phyloP scores from a whole-genome alignment of 495 filamentous ascomycete genomes.

The Viridothelium virens region DNA sequence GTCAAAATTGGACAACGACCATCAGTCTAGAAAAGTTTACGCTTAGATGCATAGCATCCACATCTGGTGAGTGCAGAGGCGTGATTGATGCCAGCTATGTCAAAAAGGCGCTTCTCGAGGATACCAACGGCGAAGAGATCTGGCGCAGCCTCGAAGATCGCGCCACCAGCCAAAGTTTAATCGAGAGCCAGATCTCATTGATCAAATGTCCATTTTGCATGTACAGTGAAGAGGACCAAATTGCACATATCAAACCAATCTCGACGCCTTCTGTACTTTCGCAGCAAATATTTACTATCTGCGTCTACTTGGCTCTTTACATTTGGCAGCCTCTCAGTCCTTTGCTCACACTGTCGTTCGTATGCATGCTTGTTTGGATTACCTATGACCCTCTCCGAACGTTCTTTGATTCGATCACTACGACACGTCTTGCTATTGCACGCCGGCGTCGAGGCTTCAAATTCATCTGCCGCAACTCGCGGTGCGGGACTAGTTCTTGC shows the following conservation, averaged over 20 bases:
- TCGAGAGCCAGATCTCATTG: slow-evolving; percentile 64
- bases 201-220: slow-evolving; percentile 82
- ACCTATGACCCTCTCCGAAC: slow-evolving; percentile 29
- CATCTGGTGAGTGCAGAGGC: slow-evolving; percentile 54
- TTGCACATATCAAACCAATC: slow-evolving; percentile 29
- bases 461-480: slow-evolving; percentile 63
- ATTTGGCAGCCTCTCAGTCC: slow-evolving; percentile 44
- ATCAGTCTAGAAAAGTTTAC: slow-evolving; percentile 62
- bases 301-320: slow-evolving; percentile 36
- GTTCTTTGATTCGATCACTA: slow-evolving; percentile 19
- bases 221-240: slow-evolving; percentile 81
- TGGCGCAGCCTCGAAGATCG: slow-evolving; percentile 67
- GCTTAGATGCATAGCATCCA: slow-evolving; percentile 72
- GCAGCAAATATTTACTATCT: slow-evolving; percentile 34
- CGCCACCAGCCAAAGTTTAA: slow-evolving; percentile 60
- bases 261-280: slow-evolving; percentile 38
- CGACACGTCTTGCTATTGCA: slow-evolving; percentile 46
- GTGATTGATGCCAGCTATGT: slow-evolving; percentile 59
- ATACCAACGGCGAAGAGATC: slow-evolving; percentile 59
- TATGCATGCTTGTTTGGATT: slow-evolving; percentile 32
- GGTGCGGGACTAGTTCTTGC: slow-evolving; percentile 64
- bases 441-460: slow-evolving; percentile 57
- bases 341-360: slow-evolving; percentile 43
- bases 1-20: slow-evolving; percentile 81
- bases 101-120: slow-evolving; percentile 59